Conservation (phyloP, 495 filamentous ascomycete genomes). For the Hypoxylon lienhwacheense region DNA sequence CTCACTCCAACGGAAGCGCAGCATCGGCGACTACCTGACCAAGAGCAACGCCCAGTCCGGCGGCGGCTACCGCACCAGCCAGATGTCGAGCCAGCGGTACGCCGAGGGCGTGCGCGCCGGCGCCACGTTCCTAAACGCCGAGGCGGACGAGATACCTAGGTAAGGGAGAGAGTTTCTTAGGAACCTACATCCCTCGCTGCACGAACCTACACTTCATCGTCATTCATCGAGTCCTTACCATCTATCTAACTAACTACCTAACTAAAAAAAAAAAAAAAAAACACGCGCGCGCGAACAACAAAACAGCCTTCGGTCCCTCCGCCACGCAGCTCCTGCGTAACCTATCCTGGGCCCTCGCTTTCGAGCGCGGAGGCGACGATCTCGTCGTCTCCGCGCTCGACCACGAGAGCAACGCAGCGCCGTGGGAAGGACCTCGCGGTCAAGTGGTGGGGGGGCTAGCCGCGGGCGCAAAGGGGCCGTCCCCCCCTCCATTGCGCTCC, state of each 20-base stretch:
- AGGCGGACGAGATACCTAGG: constrained; percentile 60
- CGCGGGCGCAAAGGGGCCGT: too few relatives aligned
- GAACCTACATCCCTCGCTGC: neutral
- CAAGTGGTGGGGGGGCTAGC: constrained; percentile 72
- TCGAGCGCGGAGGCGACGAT: constrained; percentile 63
- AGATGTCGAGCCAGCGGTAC: constrained; percentile 59
- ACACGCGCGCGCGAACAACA: too few relatives aligned
- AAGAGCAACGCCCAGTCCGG: constrained; percentile 74
- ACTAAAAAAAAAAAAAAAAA: too few relatives aligned
- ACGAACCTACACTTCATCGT: neutral
- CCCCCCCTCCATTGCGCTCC: constrained; percentile 52
- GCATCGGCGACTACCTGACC: constrained; percentile 64
- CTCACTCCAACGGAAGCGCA: constrained; percentile 30
- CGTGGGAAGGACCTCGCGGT: constrained; percentile 65
- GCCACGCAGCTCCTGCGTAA: constrained; percentile 76
- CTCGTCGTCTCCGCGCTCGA: constrained; percentile 67
- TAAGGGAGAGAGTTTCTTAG: too few relatives aligned
- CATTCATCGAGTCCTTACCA: too few relatives aligned
- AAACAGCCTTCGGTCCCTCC: constrained; percentile 64
- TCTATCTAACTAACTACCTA: too few relatives aligned
- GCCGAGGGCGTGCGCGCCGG: constrained; percentile 59
- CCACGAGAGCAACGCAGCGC: constrained; percentile 71
- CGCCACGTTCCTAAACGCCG: constrained; percentile 68
- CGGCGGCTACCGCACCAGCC: constrained; percentile 60
- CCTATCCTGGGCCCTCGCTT: constrained; percentile 60